Evolutionary conservation across 208 protist species (phyloP), one percentile per base, ranked within the genome.

Genomic region (Acanthamoeba pearcei): DNA sequence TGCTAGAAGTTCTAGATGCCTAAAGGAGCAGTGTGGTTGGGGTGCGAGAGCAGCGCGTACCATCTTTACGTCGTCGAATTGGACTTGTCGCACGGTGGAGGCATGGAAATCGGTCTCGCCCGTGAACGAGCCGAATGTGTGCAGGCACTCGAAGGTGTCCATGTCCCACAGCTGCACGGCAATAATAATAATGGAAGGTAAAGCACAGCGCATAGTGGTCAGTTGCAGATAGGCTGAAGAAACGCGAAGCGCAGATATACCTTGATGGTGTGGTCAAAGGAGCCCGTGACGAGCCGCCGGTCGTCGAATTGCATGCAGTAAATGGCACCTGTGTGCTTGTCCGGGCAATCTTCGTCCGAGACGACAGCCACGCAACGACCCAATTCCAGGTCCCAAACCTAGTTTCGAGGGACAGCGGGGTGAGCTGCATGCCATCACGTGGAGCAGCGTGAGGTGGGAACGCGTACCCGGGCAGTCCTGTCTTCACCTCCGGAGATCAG

Each of bases 211-310:
- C 46, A 49, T 12, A 57, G 53, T 10, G 53, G 53, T 57, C 53
- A 57, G 38, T 57, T 5, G 1, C 53, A 17, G 51, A 10, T 0
- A 12, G 19, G 15, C 1, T 24, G 55, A 62, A 62, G 15, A 62
- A 22, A 62, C 55, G 55, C 55, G 15, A 62, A 62, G 19, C 15
- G 55, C 1, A 24, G 62, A 60, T 29, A 4, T 72, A 80, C 86
- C 32, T 91, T 91, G 86, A 91, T 91, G 29, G 86, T 91, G 62
- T 91, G 86, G 22, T 91, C 86, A 24, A 76, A 91, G 35, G 86
- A 91, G 35, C 86, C 86, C 27, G 86, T 91, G 42, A 91, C 60
- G 62, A 91, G 86, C 42, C 86, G 86, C 9, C 62, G 32, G 27
- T 91, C 60, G n/a, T 74, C 62, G 24, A 68, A 91, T 24, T 91